Percentiles rank a stretch among this genome's conserved stretches.
Evolutionary conservation across 495 filamentous ascomycete genomes (phyloP).

Genomic region (Podospora pseudoanserina): DNA sequence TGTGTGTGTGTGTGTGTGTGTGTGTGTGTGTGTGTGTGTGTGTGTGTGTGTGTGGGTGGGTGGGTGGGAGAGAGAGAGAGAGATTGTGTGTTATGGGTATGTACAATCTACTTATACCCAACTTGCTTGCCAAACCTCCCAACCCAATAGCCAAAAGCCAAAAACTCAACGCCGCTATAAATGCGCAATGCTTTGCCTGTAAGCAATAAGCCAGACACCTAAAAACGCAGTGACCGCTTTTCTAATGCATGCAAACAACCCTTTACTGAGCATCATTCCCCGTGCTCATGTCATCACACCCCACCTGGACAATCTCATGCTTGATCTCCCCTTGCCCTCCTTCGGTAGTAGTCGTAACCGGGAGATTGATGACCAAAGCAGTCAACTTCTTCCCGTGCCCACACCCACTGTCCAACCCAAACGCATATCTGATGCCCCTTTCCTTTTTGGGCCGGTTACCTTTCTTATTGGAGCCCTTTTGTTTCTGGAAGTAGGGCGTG

Average conservation of each 20-base stretch:
- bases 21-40: too few relatives aligned
- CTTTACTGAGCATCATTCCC: not conserved
- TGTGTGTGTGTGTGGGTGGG: too few relatives aligned
- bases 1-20: too few relatives aligned
- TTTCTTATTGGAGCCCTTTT: not conserved
- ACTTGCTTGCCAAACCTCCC: not conserved
- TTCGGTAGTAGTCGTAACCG: not conserved
- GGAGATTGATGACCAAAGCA: constrained; percentile 68
- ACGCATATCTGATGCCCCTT: constrained; percentile 54
- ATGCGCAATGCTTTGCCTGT: not conserved
- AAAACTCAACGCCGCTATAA: not conserved
- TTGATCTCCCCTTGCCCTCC: constrained; percentile 17
- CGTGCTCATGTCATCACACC: constrained; percentile 16
- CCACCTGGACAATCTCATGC: constrained; percentile 33
- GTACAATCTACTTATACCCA: not conserved
- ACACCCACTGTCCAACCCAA: constrained; percentile 82
- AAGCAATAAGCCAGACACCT: too few relatives aligned
- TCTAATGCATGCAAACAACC: not conserved
- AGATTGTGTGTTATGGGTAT: not conserved
- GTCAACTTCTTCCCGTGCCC: constrained; percentile 69
- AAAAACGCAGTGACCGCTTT: not conserved
- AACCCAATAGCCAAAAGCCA: not conserved
- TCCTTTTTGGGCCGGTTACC: constrained; percentile 13
- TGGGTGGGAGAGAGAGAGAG: too few relatives aligned
- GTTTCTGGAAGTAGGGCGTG: constrained; percentile 30